phyloP scores from a whole-genome alignment of 495 filamentous ascomycete genomes.

The Penicillium lividum region DNA sequence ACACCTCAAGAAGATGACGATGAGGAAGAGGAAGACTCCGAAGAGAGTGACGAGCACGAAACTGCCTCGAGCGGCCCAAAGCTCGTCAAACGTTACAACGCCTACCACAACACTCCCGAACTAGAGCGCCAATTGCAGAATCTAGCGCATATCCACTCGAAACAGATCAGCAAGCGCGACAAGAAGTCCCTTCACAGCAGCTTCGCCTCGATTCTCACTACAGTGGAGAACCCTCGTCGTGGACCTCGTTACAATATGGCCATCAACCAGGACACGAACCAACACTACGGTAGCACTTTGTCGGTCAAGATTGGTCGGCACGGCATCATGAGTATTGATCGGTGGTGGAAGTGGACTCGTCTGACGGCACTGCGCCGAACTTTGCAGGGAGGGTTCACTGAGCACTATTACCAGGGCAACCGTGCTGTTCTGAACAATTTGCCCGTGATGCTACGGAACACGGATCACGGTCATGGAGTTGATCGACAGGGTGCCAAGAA shows the following conservation, averaged over 20 bases:
- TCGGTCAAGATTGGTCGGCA: constrained; percentile 72
- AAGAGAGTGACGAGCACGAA: constrained; percentile 51
- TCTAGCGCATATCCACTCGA: constrained; percentile 62
- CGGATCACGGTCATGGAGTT: constrained; percentile 6
- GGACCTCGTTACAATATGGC: constrained; percentile 73
- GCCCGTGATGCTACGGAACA: constrained; percentile 51
- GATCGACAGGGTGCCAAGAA: constrained; percentile 38
- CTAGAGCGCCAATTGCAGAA: constrained; percentile 54
- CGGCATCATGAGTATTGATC: constrained; percentile 77
- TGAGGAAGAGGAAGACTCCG: constrained; percentile 55
- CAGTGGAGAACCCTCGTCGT: constrained; percentile 73
- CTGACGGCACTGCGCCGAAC: constrained; percentile 74
- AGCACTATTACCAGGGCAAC: constrained; percentile 84
- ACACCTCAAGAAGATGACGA: constrained; percentile 61
- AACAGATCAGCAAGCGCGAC: constrained; percentile 75
- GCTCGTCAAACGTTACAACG: constrained; percentile 61
- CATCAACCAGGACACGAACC: constrained; percentile 69
- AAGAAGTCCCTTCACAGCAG: constrained; percentile 73
- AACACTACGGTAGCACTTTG: constrained; percentile 75
- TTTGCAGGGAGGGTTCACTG: constrained; percentile 75
- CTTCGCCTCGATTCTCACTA: constrained; percentile 82
- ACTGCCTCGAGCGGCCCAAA: constrained; percentile 54
- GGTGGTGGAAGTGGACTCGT: constrained; percentile 86
- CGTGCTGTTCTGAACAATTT: constrained; percentile 75
- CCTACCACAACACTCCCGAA: constrained; percentile 56